A percentile compares a stretch with the other conserved stretches of the same genome.
These are phyloP conservation scores for Raphanus hybrid DNA, from an alignment of 441 rosid species.

Conservation along the genomic window DNA sequence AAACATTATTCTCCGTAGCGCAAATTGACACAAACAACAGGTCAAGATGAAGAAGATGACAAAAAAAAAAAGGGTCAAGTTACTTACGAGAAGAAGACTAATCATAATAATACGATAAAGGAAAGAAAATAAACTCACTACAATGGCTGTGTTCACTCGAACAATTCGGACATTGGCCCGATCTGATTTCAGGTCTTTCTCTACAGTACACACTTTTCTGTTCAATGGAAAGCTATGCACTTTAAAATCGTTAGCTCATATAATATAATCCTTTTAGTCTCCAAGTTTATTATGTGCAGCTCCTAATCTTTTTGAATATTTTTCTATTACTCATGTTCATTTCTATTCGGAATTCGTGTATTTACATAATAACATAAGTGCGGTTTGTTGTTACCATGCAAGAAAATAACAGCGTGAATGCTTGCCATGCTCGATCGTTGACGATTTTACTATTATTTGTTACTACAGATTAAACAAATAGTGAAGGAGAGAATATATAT, in stretches of 20 bases:
- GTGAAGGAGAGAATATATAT: background rate
- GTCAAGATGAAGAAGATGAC: background rate
- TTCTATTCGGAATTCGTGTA: background rate
- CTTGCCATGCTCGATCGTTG: background rate
- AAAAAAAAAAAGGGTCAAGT: conserved; percentile 13
- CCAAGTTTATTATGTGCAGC: background rate
- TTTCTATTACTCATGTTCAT: background rate
- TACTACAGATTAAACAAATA: conserved; percentile 1
- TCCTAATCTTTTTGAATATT: background rate
- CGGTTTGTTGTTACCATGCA: background rate
- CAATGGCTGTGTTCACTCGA: background rate
- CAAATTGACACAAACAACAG: conserved; percentile 1
- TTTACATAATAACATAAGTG: background rate
- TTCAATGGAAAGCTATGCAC: conserved; percentile 1
- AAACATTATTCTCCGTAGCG: background rate
- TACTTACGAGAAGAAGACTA: background rate
- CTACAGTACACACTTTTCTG: conserved; percentile 21
- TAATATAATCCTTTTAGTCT: background rate
- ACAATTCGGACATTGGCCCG: background rate
- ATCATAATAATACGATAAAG: background rate
- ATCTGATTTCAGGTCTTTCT: background rate
- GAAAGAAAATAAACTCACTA: background rate
- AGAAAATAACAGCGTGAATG: background rate
- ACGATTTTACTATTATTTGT: background rate
- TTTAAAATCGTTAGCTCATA: background rate